Conservation (phyloP, 2,329 filamentous ascomycete genomes). For the Fusarium pilosicola region DNA sequence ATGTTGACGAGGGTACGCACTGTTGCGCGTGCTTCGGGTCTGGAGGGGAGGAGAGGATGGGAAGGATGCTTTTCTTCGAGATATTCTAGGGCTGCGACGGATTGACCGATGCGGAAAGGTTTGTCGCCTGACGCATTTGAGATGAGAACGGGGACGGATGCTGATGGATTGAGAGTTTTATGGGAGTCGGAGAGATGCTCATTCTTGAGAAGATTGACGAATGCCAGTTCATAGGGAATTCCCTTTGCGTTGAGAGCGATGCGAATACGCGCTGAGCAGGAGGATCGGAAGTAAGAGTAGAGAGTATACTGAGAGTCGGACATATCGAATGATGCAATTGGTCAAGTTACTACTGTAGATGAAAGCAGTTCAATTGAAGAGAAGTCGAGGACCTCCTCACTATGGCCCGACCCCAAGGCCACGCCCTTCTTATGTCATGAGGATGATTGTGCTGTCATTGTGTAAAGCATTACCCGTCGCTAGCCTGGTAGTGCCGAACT, state of each 20-base stretch:
- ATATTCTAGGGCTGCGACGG: slow-evolving; percentile 69
- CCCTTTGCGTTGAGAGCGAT: slow-evolving; percentile 67
- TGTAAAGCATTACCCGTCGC: slow-evolving; percentile 5
- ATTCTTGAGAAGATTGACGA: slow-evolving; percentile 64
- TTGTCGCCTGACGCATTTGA: slow-evolving; percentile 43
- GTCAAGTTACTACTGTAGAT: accelerated
- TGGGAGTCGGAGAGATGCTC: slow-evolving; percentile 61
- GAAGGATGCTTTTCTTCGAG: slow-evolving; percentile 65
- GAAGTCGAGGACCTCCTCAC: accelerated
- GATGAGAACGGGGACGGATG: slow-evolving; percentile 64
- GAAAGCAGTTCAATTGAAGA: too few relatives aligned
- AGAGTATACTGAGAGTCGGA: slow-evolving; percentile 51
- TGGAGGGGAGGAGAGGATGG: slow-evolving; percentile 58
- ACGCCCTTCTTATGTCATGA: slow-evolving; percentile 37
- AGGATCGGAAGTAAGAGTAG: slow-evolving; percentile 71
- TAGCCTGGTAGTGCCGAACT: slow-evolving; percentile 34
- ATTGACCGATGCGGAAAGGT: slow-evolving; percentile 62
- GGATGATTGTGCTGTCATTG: not conserved
- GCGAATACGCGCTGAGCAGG: slow-evolving; percentile 69
- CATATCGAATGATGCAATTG: slow-evolving; percentile 21
- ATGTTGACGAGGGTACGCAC: slow-evolving; percentile 65
- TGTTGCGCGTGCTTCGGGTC: slow-evolving; percentile 56
- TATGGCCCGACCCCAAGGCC: not conserved
- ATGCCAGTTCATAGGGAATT: slow-evolving; percentile 57
- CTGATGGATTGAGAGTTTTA: slow-evolving; percentile 61